Conservation (phyloP, 73 alveolate genomes). For the Tetrahymena borealis region DNA sequence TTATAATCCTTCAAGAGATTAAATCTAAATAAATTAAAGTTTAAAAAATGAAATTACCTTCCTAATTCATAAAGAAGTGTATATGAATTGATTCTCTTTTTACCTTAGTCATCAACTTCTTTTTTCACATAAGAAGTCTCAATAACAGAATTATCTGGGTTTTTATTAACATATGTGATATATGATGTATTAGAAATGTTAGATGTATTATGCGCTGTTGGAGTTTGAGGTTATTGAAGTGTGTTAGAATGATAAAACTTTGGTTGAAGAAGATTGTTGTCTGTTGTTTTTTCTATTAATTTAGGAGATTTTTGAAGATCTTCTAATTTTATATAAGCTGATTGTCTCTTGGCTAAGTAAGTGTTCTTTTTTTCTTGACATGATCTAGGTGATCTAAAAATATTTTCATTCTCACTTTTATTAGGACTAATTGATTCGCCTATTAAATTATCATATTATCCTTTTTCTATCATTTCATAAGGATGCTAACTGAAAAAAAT, state of each 20-base stretch:
- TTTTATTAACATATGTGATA: neutral
- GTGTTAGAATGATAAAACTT: neutral
- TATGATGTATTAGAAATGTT: neutral
- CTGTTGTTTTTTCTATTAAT: neutral
- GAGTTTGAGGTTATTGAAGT: neutral
- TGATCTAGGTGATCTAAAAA: neutral
- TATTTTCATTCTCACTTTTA: too few species aligned
- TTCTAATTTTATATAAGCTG: neutral
- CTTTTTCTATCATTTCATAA: too few species aligned
- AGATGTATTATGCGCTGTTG: neutral
- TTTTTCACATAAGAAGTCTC: slow-evolving; percentile 30
- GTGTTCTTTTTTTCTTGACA: neutral
- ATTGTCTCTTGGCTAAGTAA: neutral
- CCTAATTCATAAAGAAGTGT: slow-evolving; percentile 15
- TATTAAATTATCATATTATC: too few species aligned
- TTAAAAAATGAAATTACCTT: neutral
- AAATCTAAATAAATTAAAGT: too few species aligned
- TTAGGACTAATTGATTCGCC: too few species aligned
- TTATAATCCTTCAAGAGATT: too few species aligned
- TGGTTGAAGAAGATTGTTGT: neutral
- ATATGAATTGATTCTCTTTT: slow-evolving; percentile 15
- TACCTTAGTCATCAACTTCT: slow-evolving; percentile 31
- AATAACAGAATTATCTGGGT: neutral
- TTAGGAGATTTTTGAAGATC: neutral
- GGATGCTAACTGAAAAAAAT: too few species aligned